Evolutionary conservation across 768 basidiomycete species (phyloP).

Genomic region (Pholiota microspora): DNA sequence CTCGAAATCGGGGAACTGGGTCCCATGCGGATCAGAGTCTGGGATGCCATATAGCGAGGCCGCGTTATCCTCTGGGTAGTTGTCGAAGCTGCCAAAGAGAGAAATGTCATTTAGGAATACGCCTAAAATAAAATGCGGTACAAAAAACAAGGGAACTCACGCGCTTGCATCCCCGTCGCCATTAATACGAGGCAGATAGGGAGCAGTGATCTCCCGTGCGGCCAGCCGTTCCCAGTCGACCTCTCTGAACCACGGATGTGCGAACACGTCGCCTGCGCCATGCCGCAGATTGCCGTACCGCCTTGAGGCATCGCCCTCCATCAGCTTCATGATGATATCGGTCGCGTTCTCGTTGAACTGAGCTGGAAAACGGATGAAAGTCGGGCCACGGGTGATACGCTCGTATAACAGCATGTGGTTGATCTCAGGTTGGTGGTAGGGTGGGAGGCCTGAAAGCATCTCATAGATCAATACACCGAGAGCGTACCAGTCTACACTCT

Average conservation of each 20-base stretch:
- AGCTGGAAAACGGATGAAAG: conserved; percentile 75
- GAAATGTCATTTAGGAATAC: background rate
- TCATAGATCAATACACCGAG: conserved; percentile 96
- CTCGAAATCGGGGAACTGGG: conserved; percentile 76
- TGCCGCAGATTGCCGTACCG: conserved; percentile 88
- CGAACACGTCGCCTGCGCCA: conserved; percentile 89
- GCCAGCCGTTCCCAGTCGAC: conserved; percentile 87
- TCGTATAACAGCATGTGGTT: conserved; percentile 90
- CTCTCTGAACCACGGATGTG: conserved; percentile 91
- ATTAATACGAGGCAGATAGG: conserved; percentile 88
- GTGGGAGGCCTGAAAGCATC: conserved; percentile 95
- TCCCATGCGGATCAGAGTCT: conserved; percentile 60
- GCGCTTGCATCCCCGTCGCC: conserved; percentile 96
- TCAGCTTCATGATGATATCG: conserved; percentile 86
- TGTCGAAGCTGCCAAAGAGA: conserved; percentile 56
- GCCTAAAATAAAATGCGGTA: background rate
- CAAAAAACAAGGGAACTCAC: conserved; percentile 42
- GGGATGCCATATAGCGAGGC: conserved; percentile 56
- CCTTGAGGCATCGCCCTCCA: conserved; percentile 86
- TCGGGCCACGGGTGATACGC: conserved; percentile 78
- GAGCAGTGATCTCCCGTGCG: conserved; percentile 87
- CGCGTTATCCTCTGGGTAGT: conserved; percentile 74
- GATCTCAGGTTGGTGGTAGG: conserved; percentile 85
- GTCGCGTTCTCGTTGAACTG: conserved; percentile 73
- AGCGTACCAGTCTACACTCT: conserved; percentile 98